Evolutionary conservation across 306 rosid genomes (phyloP).

Genomic region (Medicago lupulina): DNA sequence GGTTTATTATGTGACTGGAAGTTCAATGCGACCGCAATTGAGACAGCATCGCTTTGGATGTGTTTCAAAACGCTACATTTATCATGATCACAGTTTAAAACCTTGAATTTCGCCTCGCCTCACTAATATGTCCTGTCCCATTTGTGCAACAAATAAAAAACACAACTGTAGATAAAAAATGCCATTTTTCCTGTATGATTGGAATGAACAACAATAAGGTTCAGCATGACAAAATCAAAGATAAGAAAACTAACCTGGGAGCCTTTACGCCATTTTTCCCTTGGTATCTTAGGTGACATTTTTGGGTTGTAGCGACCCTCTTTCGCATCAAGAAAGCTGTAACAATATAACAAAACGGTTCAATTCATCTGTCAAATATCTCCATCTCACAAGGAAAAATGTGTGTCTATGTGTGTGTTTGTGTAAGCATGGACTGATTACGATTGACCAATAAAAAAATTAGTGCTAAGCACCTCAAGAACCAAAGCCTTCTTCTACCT

Average conservation of each 20-base stretch:
- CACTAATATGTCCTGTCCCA: slow-evolving; percentile 18
- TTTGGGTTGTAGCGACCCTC: slow-evolving; percentile 93
- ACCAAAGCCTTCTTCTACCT: slow-evolving; percentile 76
- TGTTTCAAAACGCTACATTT: not conserved
- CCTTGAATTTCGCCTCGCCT: not conserved
- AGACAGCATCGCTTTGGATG: not conserved
- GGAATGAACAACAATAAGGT: slow-evolving; percentile 15
- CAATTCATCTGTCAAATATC: slow-evolving; percentile 16
- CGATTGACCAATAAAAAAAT: slow-evolving; percentile 43
- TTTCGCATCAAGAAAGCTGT: slow-evolving; percentile 91
- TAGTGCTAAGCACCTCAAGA: slow-evolving; percentile 64
- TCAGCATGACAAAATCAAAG: not conserved
- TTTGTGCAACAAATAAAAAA: slow-evolving; percentile 21
- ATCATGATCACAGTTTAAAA: not conserved
- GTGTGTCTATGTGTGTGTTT: not conserved
- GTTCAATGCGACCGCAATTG: not conserved
- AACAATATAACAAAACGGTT: slow-evolving; percentile 41
- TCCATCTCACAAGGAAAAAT: too few relatives aligned
- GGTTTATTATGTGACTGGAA: not conserved
- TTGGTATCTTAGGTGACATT: slow-evolving; percentile 88
- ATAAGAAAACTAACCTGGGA: slow-evolving; percentile 74
- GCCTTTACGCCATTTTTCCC: slow-evolving; percentile 94
- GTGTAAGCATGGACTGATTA: slow-evolving; percentile 17
- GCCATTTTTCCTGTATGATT: not conserved
- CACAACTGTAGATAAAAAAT: not conserved